Base-by-base conservation (phyloP, 495 filamentous ascomycete species). In the Talaromyces stipitatus region DNA sequence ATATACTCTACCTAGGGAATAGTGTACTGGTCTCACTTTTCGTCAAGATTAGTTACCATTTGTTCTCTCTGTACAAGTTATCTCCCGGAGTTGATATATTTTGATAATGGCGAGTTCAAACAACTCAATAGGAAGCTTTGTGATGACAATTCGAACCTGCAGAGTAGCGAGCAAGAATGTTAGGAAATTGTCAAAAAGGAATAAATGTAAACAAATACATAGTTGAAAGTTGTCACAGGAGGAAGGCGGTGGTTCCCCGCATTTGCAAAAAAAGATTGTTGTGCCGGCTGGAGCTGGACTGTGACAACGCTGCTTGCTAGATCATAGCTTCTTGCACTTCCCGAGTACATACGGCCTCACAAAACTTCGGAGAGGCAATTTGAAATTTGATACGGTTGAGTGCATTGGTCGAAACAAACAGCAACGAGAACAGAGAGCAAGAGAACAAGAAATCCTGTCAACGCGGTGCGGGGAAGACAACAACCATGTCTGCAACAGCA, bases 401-500 rank as follows among this genome's bases (percentile, higher is more conserved):
- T n/a, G n/a, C n/a, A n/a, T n/a, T n/a, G n/a, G n/a, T n/a, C n/a
- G n/a, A n/a, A n/a, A n/a, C n/a, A n/a, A n/a, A n/a, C n/a, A n/a
- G n/a, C n/a, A 20, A 18, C 14, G 22, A n/a, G 45, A 26, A 48
- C 22, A n/a, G 10, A 26, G 22, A 48, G 11, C 45, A 12, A 5
- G 12, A 26, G 3, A 11, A 26, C 45, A 26, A n/a, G 10, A 48
- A 20, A n/a, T n/a, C n/a, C n/a, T n/a, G n/a, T n/a, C n/a, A n/a
- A 20, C 24, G 20, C 14, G 45, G 45, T 48, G 45, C 20, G 45
- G 45, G 45, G 45, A 48, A 48, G 45, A 27, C 45, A 18, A 48
- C 2, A 48, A 38, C 14, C 61, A 68, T 76, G 60, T 67, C 72
- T 27, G 63, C 65, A 61, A 16, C 58, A 27, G 71, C 71, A 63